Conservation (phyloP, 345 rosid genomes). For the Schrenkiella parvula region DNA sequence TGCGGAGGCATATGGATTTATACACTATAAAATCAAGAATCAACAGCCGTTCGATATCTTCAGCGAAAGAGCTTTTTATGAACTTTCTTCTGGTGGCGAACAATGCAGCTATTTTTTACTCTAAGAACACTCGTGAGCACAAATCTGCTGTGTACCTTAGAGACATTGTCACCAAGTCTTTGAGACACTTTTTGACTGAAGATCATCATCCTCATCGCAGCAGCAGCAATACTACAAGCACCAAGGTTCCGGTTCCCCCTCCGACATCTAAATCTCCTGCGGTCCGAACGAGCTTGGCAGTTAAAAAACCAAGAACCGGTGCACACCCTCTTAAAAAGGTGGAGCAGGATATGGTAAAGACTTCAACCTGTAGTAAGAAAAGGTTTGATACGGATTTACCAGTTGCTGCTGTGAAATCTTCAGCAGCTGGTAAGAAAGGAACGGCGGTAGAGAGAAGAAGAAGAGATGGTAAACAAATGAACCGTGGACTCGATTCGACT, state of each 20-base stretch:
- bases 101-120: slow-evolving; percentile 70
- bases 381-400: slow-evolving; percentile 32
- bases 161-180: slow-evolving; percentile 46
- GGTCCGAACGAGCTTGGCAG: slow-evolving; percentile 27
- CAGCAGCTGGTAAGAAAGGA: slow-evolving; percentile 33
- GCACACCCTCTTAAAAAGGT: slow-evolving; percentile 6
- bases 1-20: slow-evolving; percentile 65
- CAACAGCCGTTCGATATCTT: slow-evolving; percentile 33
- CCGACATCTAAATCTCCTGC: slow-evolving; percentile 18
- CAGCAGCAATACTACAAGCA: slow-evolving; percentile 15
- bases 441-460: slow-evolving; percentile 8
- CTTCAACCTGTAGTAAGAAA: slow-evolving; percentile 34
- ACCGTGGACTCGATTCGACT: slow-evolving; percentile 25
- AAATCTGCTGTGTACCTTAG: slow-evolving; percentile 67
- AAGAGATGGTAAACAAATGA: slow-evolving; percentile 2
- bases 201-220: slow-evolving; percentile 30
- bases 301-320: slow-evolving; percentile 38
- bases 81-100: slow-evolving; percentile 71
- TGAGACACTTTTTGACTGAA: slow-evolving; percentile 41
- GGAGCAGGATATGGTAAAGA: slow-evolving; percentile 15
- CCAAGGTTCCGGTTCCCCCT: slow-evolving; percentile 10
- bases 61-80: slow-evolving; percentile 58
- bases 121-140: slow-evolving; percentile 73
- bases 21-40: slow-evolving; percentile 68
- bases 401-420: slow-evolving; percentile 38